Percentiles rank a stretch among this genome's conserved stretches.
Conservation (phyloP, 441 rosid species). For the Brassica balearica region DNA sequence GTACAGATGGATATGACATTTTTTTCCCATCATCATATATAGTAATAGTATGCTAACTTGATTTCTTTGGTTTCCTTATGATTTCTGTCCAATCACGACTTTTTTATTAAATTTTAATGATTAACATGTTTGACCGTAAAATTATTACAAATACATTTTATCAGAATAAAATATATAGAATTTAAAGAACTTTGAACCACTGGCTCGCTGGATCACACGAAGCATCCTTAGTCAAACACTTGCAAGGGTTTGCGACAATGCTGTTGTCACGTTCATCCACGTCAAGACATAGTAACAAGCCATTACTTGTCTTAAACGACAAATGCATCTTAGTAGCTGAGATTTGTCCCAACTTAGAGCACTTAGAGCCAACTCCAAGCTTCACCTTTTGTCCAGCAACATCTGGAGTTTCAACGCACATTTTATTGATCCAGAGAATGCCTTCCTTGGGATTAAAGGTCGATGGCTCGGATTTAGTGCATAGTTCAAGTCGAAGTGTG, state of each 20-base stretch:
- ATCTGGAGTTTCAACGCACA: neutral
- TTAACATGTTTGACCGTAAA: neutral
- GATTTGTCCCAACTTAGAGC: constrained; percentile 2
- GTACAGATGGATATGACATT: no score
- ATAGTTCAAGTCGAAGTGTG: neutral
- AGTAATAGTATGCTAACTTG: no score
- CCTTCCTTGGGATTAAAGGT: neutral
- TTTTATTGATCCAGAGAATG: neutral
- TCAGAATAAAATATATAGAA: neutral
- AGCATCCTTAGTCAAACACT: constrained; percentile 1
- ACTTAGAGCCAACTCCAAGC: neutral
- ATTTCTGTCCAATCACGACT: neutral
- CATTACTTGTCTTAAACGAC: neutral
- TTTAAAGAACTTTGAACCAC: constrained; percentile 5
- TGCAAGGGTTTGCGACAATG: neutral
- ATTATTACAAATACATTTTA: neutral
- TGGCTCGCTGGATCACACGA: constrained; percentile 3
- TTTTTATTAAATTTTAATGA: neutral
- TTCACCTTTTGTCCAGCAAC: constrained; percentile 2
- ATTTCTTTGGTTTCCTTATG: no score
- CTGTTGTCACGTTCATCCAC: neutral
- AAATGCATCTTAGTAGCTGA: constrained; percentile 7
- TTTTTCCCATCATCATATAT: no score
- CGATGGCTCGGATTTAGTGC: neutral
- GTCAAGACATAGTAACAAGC: neutral